Evolutionary conservation across 352 stramenopile species (phyloP), one percentile per base, ranked within the genome.

Genomic region (Pythium rishiriense): DNA sequence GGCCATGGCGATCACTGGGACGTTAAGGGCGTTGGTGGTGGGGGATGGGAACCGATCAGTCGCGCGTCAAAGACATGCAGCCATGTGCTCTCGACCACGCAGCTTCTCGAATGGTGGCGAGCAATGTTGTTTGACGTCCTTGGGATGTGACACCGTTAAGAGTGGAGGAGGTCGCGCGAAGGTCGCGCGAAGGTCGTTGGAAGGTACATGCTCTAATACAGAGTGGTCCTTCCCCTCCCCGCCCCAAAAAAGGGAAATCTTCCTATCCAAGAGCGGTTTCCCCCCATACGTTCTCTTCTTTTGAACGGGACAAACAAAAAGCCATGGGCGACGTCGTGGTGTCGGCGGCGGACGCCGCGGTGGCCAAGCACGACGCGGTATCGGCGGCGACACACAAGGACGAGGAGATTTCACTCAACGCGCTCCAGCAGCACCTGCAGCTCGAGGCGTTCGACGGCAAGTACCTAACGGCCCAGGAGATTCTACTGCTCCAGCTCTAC

Each of bases 401-500:
- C 19, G 81, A 88, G 56, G 76, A 85, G 21, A 64, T 22, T 48
- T 51, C 60, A 66, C 67, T 75, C 41, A 60, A 74, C 33, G 81
- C 83, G 54, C 75, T 91, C 55, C 83, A 90, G 76, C 70, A 83
- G 74, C 80, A 91, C 56, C 71, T 91, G 62, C 82, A 91, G 73
- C 81, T 93, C 41, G 75, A 90, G 58, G 73, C 79, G 4, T 84
- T 72, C 49, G 76, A 82, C 12, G 79, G 78, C 12, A 87, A 87
- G 63, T 93, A 90, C 74, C 79, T 93, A 43, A 93, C 85, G 41
- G 68, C 72, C 41, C 85, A 93, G 66, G 85, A 93, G 69, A 91
- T 91, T 31, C 68, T 91, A 22, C 64, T 93, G 26, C 53, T 87
- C 26, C 74, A 90, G 58, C 75, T 91, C 31, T 93, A 87, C 58